A percentile compares a stretch with the other conserved stretches of the same genome.
phyloP scores from a whole-genome alignment of 805 yeast species.

The Teunomyces cretensis region DNA sequence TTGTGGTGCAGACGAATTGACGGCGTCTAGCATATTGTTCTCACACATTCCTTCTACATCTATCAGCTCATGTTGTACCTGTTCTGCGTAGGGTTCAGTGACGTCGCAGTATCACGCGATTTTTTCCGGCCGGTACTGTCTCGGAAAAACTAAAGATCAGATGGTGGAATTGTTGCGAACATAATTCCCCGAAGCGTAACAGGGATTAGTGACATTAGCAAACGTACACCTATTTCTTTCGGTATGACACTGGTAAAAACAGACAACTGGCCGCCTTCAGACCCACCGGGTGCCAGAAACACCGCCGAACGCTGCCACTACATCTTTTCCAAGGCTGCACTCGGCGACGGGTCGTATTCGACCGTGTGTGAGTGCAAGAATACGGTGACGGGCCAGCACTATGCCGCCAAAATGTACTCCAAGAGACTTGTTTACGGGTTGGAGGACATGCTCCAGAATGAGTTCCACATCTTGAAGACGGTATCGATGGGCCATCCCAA shows the following conservation, averaged over 20 bases:
- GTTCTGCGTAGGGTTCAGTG: background rate
- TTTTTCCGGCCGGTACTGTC: constrained; percentile 2
- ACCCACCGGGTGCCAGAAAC: constrained; percentile 9
- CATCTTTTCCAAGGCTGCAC: constrained; percentile 23
- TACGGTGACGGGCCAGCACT: constrained; percentile 38
- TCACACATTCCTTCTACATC: too few relatives aligned
- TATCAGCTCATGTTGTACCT: background rate
- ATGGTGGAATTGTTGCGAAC: constrained; percentile 1
- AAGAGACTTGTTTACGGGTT: constrained; percentile 52
- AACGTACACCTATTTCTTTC: background rate
- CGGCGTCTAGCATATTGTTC: too few relatives aligned
- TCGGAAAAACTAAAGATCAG: constrained; percentile 5
- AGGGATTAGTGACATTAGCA: background rate
- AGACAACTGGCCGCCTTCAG: constrained; percentile 24
- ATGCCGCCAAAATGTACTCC: constrained; percentile 53
- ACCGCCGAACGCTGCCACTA: constrained; percentile 32
- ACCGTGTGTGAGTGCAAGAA: constrained; percentile 51
- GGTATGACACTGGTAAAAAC: background rate
- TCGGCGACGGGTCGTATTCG: constrained; percentile 47
- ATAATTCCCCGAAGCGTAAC: too few relatives aligned
- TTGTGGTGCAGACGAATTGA: too few relatives aligned
- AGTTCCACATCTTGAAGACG: constrained; percentile 54
- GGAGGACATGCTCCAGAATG: constrained; percentile 56
- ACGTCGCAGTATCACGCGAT: background rate
- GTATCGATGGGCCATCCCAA: constrained; percentile 52